phyloP scores from a whole-genome alignment of 148 eudicot species.

The Tetragonia tetragonoides region DNA sequence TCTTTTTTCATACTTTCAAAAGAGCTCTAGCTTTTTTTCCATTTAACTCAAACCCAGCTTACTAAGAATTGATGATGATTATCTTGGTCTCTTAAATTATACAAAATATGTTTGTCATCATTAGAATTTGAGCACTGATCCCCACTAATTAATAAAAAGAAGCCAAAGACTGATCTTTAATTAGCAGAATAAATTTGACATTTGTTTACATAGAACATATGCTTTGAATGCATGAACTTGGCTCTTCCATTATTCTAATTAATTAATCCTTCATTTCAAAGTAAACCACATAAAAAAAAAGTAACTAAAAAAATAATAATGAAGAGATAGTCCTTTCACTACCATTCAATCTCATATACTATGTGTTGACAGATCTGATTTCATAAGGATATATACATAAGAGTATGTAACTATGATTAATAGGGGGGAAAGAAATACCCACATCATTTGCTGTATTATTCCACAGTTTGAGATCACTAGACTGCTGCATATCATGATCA shows the following conservation, averaged over 20 bases:
- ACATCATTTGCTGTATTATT: slow-evolving; percentile 42
- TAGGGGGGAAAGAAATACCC: slow-evolving; percentile 28
- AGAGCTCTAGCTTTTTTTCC: slow-evolving; percentile 26
- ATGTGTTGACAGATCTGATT: too few relatives aligned
- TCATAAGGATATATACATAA: too few relatives aligned
- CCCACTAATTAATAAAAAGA: not conserved
- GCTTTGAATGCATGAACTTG: not conserved
- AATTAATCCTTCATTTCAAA: too few relatives aligned
- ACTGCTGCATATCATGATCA: slow-evolving; percentile 50
- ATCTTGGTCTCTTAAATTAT: slow-evolving; percentile 1
- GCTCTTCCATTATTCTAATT: not conserved
- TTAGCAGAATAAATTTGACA: not conserved
- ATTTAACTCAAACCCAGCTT: slow-evolving; percentile 23
- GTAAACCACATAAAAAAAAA: too few relatives aligned
- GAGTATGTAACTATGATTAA: not conserved
- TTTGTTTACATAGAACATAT: not conserved
- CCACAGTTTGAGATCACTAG: slow-evolving; percentile 36
- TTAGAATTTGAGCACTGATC: not conserved
- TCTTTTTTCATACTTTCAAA: slow-evolving; percentile 28
- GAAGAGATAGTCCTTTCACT: too few relatives aligned
- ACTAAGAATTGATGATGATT: not conserved
- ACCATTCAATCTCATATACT: too few relatives aligned
- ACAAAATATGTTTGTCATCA: not conserved
- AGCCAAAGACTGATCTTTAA: not conserved
- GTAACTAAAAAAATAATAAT: too few relatives aligned